Conservation (phyloP, 441 rosid genomes). For the Pelargonium australe region DNA sequence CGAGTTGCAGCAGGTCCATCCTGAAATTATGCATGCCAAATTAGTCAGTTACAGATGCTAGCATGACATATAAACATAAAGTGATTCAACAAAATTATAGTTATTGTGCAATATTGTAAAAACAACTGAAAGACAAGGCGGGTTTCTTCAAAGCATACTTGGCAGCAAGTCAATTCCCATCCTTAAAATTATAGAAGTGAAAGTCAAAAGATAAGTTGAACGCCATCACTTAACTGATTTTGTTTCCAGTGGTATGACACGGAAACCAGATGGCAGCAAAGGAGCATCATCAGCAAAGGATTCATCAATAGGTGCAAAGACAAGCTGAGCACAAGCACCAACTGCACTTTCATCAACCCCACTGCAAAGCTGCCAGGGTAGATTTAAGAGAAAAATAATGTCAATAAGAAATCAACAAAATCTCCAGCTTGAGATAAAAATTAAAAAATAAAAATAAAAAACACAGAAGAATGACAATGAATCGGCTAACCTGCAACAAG, state of each 20-base stretch:
- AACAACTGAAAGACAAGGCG: background rate
- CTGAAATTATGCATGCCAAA: conserved; percentile 42
- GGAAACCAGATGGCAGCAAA: conserved; percentile 89
- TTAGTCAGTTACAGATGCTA: background rate
- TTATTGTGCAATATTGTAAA: too few relatives aligned
- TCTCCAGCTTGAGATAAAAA: background rate
- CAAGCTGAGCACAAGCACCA: conserved; percentile 86
- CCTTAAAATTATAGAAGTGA: background rate
- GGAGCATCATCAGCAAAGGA: conserved; percentile 98
- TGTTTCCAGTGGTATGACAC: conserved; percentile 81
- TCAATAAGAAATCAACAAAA: background rate
- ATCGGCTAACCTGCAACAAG: conserved; percentile 71
- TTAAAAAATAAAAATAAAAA: background rate
- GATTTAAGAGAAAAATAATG: background rate
- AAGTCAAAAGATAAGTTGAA: background rate
- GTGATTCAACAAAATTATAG: too few relatives aligned
- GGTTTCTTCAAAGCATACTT: background rate
- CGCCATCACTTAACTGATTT: conserved; percentile 48
- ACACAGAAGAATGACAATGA: background rate
- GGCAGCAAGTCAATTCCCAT: background rate
- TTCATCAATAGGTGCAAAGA: conserved; percentile 95
- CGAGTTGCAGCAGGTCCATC: conserved; percentile 49
- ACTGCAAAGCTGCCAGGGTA: conserved; percentile 59
- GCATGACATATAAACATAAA: background rate
- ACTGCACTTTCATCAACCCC: conserved; percentile 92